phyloP scores from a whole-genome alignment of 257 asterid species.

The Nicotiana paniculata region DNA sequence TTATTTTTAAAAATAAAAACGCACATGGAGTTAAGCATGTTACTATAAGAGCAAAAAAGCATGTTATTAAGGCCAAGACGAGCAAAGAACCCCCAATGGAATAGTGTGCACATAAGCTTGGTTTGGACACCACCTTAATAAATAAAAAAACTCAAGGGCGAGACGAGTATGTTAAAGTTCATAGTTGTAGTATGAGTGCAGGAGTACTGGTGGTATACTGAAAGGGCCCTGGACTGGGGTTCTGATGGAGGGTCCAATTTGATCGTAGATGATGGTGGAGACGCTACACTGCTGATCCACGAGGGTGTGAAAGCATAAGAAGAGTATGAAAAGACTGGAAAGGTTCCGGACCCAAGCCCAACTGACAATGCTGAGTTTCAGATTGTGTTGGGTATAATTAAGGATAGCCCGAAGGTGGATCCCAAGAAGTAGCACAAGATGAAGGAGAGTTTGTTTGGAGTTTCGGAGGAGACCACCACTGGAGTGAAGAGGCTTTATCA shows the following conservation, averaged over 20 bases:
- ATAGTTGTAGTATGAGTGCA: neutral
- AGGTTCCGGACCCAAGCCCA: conserved; percentile 14
- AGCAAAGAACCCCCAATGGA: too few species aligned
- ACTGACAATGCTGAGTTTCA: conserved; percentile 20
- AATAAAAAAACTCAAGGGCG: too few species aligned
- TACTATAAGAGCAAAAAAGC: too few species aligned
- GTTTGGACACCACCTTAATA: too few species aligned
- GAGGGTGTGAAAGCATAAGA: conserved; percentile 19
- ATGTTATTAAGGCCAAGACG: too few species aligned
- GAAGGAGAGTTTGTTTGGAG: conserved; percentile 7
- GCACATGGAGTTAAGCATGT: too few species aligned
- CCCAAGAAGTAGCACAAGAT: conserved; percentile 11
- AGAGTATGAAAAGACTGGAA: conserved; percentile 12
- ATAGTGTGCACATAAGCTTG: too few species aligned
- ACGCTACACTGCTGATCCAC: conserved; percentile 12
- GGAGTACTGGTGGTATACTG: conserved; percentile 5
- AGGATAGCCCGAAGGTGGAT: conserved; percentile 7
- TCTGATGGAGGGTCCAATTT: conserved; percentile 10
- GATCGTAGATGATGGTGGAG: conserved; percentile 20
- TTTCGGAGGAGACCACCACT: conserved; percentile 14
- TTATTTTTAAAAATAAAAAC: too few species aligned
- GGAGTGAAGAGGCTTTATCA: conserved; percentile 8
- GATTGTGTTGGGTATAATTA: conserved; percentile 12
- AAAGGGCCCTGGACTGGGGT: conserved; percentile 13
- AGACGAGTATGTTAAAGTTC: too few species aligned